phyloP scores from a whole-genome alignment of 371 early-diverging fungal species.

The Mortierella sp. region DNA sequence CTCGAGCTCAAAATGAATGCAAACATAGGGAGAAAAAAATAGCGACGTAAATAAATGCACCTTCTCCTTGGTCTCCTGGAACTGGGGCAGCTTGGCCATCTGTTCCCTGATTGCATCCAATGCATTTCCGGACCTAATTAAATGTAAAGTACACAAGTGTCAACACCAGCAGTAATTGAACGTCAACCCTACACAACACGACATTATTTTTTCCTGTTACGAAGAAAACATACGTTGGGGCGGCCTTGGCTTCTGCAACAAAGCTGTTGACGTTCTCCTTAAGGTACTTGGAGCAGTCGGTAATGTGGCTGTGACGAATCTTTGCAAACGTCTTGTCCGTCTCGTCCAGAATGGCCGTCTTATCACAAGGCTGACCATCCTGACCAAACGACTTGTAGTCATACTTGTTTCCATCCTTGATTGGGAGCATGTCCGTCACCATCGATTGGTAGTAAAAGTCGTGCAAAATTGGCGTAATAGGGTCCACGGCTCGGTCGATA shows the following conservation, averaged over 20 bases:
- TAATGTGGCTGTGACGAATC: conserved; percentile 95
- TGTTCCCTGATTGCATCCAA: conserved; percentile 90
- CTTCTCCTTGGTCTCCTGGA: conserved; percentile 88
- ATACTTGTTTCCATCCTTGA: conserved; percentile 82
- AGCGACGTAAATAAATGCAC: neutral
- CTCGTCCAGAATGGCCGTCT: conserved; percentile 66
- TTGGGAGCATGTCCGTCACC: conserved; percentile 85
- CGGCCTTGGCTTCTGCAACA: conserved; percentile 62
- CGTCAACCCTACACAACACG: too few species aligned
- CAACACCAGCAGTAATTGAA: too few species aligned
- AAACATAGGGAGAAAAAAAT: neutral
- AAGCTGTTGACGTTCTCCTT: conserved; percentile 84
- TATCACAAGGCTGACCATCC: conserved; percentile 54
- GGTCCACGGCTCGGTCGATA: conserved; percentile 92
- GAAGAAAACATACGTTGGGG: conserved; percentile 28
- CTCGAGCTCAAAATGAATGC: neutral
- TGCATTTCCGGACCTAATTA: conserved; percentile 61
- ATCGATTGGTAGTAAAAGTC: conserved; percentile 96
- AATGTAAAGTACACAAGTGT: neutral
- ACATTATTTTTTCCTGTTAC: neutral
- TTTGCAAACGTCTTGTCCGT: conserved; percentile 82
- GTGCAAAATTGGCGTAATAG: conserved; percentile 89
- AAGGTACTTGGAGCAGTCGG: conserved; percentile 89
- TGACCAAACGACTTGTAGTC: conserved; percentile 61
- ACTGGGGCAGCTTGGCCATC: conserved; percentile 92